Evolutionary conservation across 495 filamentous ascomycete genomes (phyloP).

Genomic region (Corynascus novoguineensis): DNA sequence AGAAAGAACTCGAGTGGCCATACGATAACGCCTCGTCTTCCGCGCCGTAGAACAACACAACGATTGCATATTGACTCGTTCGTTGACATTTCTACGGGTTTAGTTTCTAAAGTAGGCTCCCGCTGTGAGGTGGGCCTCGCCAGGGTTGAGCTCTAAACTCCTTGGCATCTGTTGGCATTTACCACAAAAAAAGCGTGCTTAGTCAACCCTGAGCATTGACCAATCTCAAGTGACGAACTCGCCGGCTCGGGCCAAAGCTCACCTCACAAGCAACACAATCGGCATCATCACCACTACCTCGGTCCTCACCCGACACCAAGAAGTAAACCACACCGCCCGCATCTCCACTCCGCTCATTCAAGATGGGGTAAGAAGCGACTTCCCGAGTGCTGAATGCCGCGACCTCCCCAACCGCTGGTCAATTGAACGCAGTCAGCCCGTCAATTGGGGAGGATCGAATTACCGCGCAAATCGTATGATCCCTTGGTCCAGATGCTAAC

Average conservation of each 20-base stretch:
- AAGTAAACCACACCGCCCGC: conserved; percentile 17
- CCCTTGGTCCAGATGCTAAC: conserved; percentile 14
- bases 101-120: no score
- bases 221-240: conserved; percentile 8
- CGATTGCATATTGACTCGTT: no score
- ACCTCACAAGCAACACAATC: conserved; percentile 1
- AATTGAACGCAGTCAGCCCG: background rate
- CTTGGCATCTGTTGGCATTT: conserved; percentile 5
- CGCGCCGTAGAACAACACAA: no score
- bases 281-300: conserved; percentile 6
- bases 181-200: background rate
- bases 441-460: background rate
- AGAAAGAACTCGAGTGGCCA: no score
- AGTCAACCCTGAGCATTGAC: conserved; percentile 14
- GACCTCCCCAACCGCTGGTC: background rate
- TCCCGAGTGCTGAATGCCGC: background rate
- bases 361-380: conserved; percentile 23
- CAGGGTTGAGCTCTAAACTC: conserved; percentile 9
- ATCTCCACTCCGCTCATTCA: conserved; percentile 16
- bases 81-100: no score
- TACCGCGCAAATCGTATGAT: conserved; percentile 24
- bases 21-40: no score
- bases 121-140: background rate
- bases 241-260: conserved; percentile 1
- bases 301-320: conserved; percentile 20